Conservation (phyloP, 2,329 filamentous ascomycete species). For the Juglanconis sp. region DNA sequence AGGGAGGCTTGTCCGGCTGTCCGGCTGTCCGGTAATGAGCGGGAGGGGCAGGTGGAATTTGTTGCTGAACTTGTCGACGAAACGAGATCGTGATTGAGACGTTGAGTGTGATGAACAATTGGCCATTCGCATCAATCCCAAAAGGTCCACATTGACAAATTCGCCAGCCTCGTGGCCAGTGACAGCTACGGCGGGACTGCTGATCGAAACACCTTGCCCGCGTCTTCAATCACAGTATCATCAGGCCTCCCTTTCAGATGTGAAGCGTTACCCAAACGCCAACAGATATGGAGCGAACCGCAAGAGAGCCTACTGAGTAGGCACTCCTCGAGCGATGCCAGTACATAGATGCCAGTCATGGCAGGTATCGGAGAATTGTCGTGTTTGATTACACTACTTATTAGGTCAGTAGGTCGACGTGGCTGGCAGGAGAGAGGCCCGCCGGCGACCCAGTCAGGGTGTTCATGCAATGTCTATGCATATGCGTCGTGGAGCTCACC, state of each 20-base stretch:
- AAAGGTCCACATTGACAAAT: neutral
- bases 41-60: neutral
- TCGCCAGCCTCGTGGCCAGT: neutral
- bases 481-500: conserved; percentile 8
- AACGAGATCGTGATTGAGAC: conserved; percentile 10
- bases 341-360: neutral
- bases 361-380: neutral
- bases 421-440: neutral
- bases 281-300: neutral
- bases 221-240: neutral
- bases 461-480: conserved; percentile 7
- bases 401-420: neutral
- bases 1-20: neutral
- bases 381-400: neutral
- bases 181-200: neutral
- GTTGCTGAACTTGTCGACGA: conserved; percentile 8
- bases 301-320: neutral
- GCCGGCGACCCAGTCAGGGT: neutral
- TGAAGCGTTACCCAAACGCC: neutral
- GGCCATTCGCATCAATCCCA: neutral
- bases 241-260: neutral
- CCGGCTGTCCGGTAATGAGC: conserved; percentile 2
- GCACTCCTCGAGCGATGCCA: neutral
- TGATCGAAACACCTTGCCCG: neutral
- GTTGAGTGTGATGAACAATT: neutral